Percentiles rank a stretch among this genome's conserved stretches.
Evolutionary conservation across 2,329 filamentous ascomycete genomes (phyloP).

Genomic region (Elsinoe fawcettii): DNA sequence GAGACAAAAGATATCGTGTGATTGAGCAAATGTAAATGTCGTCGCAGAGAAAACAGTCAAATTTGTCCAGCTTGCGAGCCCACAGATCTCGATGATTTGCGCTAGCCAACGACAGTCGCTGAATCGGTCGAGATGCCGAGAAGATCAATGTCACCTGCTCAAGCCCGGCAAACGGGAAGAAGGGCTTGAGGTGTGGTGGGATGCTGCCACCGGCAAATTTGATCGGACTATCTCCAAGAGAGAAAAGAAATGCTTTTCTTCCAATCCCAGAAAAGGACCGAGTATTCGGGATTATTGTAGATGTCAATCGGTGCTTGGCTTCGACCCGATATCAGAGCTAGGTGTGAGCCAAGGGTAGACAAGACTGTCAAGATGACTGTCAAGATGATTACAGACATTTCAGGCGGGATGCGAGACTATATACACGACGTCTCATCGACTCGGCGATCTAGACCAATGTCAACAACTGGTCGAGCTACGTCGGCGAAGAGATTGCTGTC

Average conservation of each 20-base stretch:
- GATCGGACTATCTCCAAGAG: background rate
- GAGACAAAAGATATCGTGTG: background rate
- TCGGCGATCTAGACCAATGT: conserved; percentile 5
- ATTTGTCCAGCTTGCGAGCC: background rate
- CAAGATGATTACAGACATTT: background rate
- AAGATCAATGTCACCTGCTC: background rate
- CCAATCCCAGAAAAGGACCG: background rate
- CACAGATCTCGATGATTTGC: conserved; percentile 5
- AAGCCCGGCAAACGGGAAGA: conserved; percentile 1
- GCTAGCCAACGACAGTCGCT: background rate
- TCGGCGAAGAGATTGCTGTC: background rate
- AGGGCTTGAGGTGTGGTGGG: conserved; percentile 6
- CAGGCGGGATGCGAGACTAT: background rate
- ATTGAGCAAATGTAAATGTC: background rate
- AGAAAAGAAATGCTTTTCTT: background rate
- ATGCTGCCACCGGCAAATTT: background rate
- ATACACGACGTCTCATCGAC: background rate
- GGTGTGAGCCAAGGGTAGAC: background rate
- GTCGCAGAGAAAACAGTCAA: background rate
- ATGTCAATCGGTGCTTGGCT: background rate
- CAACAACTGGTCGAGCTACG: background rate
- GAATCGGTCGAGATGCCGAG: conserved; percentile 7
- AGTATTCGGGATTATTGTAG: background rate
- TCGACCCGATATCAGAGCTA: background rate
- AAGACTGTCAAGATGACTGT: background rate